Conservation (phyloP, 2,329 filamentous ascomycete species). For the Arthrinium phaeospermum region DNA sequence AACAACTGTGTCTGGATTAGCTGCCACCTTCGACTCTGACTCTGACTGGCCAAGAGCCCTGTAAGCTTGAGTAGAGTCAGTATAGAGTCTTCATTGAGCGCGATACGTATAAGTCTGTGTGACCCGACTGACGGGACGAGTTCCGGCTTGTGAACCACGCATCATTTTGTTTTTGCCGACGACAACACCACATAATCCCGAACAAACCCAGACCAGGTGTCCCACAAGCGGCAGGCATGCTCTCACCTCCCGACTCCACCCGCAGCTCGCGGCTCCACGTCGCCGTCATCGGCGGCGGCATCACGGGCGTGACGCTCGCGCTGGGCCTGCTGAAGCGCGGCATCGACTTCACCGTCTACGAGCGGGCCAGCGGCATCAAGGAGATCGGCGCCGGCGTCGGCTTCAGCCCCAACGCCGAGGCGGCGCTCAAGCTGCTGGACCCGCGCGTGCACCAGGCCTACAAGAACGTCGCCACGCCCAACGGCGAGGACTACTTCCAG, state of each 20-base stretch:
- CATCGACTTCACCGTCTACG: constrained; percentile 52
- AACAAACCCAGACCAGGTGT: background rate
- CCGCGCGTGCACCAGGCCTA: constrained; percentile 45
- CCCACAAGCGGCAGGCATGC: constrained; percentile 18
- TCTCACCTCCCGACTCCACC: constrained; percentile 14
- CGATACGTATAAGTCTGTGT: background rate
- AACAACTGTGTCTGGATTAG: background rate
- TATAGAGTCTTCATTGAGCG: background rate
- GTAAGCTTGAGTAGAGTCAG: background rate
- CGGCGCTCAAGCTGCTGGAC: constrained; percentile 48
- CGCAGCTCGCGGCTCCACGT: constrained; percentile 35
- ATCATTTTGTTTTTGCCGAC: background rate
- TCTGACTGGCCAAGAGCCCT: background rate
- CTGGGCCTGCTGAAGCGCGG: constrained; percentile 51
- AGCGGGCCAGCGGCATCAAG: constrained; percentile 47
- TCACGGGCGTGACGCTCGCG: constrained; percentile 55
- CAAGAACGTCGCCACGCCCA: constrained; percentile 40
- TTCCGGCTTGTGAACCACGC: background rate
- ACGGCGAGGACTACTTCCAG: constrained; percentile 49
- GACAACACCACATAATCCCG: background rate
- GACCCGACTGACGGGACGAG: background rate
- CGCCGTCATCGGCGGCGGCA: constrained; percentile 58
- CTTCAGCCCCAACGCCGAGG: constrained; percentile 57
- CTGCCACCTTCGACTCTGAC: background rate
- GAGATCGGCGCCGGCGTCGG: constrained; percentile 59